Evolutionary conservation across 192 early-diverging fungal species (phyloP).

Genomic region (Geosiphon pyriformis): DNA sequence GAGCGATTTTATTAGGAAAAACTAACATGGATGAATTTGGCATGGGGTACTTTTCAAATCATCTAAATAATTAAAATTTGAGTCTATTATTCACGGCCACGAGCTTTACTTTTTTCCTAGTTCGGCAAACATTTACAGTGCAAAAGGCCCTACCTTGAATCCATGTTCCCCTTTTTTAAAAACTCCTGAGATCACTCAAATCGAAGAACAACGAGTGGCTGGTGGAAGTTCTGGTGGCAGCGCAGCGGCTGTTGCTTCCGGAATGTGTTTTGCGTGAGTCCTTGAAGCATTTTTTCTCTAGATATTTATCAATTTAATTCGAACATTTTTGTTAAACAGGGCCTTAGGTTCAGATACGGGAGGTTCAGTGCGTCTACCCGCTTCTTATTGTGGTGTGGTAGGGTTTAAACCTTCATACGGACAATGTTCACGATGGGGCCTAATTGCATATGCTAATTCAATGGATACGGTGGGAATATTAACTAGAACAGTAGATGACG

Average conservation of each 20-base stretch:
- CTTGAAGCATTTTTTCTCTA: background rate
- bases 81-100: too few species aligned
- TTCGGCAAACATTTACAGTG: conserved; percentile 44
- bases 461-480: conserved; percentile 88
- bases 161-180: conserved; percentile 6
- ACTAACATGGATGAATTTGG: conserved; percentile 97
- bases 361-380: conserved; percentile 89
- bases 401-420: conserved; percentile 95
- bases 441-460: conserved; percentile 81
- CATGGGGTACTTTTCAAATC: conserved; percentile 63
- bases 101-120: too few species aligned
- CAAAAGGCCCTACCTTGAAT: conserved; percentile 36
- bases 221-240: conserved; percentile 93
- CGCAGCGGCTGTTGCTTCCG: conserved; percentile 81
- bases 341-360: conserved; percentile 93
- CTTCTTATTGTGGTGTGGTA: conserved; percentile 87
- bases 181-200: conserved; percentile 9
- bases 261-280: conserved; percentile 70
- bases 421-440: conserved; percentile 72
- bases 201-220: conserved; percentile 42
- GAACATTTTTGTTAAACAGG: conserved; percentile 29
- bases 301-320: background rate
- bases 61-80: background rate
- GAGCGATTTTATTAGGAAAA: conserved; percentile 69
- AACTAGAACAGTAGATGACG: conserved; percentile 52